Evolutionary conservation across 2,329 filamentous ascomycete genomes (phyloP), one percentile per base, ranked within the genome.

Genomic region (Penicillium sclerotiorum): DNA sequence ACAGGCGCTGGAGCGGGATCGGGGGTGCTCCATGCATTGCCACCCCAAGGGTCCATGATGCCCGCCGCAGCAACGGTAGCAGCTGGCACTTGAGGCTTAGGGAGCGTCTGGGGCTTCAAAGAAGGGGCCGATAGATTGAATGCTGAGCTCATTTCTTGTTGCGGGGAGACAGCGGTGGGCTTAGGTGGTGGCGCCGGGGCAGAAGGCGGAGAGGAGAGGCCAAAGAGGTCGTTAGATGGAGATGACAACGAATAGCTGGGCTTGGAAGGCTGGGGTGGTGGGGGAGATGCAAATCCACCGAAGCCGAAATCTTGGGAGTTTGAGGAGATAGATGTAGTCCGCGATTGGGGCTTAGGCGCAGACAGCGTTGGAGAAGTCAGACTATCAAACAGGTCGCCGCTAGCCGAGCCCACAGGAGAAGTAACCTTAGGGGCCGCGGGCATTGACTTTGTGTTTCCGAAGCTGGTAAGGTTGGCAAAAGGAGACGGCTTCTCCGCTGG

Each of bases 361-460:
- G 80, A 70, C 13, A 83, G 71, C 47, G 83, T 85, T 1, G 84
- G 74, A n/a, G 87, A 81, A 61, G 88, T 85, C 18, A 71, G 56
- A 35, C 81, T 74, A 63, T 95, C 86, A 66, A 96, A 96, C 72
- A 96, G 94, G 66, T 91, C 90, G 44, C 90, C 89, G 53, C 87
- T 81, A 39, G 77, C 69, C 57, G 82, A 70, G 30, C 76, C 71
- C 53, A 77, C 67, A 33, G 81, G 71, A 32, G 79, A 74, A 54
- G 76, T 73, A 61, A 79, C 59, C 60, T 77, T 75, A 45, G 75
- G 71, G 49, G 73, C 75, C 60, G 73, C 74, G 61, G 66, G 67
- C 0, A 68, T 65, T 8, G 74, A 72, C 55, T 76, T 74, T 35
- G 73, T 64, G 57, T 65, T 75, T 35, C 77, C 72, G 38, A 88